Conservation (phyloP, 768 basidiomycete genomes). For the Phlebiopsis gigantea region DNA sequence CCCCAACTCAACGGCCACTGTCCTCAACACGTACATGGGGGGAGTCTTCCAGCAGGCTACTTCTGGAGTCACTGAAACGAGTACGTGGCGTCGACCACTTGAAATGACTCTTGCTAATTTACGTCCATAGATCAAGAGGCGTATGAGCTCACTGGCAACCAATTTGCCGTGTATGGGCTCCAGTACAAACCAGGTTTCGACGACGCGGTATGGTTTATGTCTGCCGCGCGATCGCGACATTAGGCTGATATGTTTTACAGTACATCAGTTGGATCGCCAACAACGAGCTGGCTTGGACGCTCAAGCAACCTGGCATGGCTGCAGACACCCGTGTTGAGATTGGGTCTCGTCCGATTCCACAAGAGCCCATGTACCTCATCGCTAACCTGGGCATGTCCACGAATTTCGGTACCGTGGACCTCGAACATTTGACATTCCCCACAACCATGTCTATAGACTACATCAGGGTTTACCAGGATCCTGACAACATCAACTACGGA, state of each 20-base stretch:
- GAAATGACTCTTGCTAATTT: background rate
- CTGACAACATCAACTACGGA: constrained; percentile 44
- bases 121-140: constrained; percentile 53
- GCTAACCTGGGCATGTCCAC: constrained; percentile 55
- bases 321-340: constrained; percentile 56
- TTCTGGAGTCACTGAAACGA: constrained; percentile 31
- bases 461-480: constrained; percentile 69
- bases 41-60: constrained; percentile 79
- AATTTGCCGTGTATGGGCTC: constrained; percentile 71
- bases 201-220: constrained; percentile 40
- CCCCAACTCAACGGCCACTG: constrained; percentile 41
- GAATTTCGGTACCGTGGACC: constrained; percentile 55
- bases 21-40: constrained; percentile 65
- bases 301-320: constrained; percentile 57
- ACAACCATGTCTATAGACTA: constrained; percentile 75
- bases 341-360: constrained; percentile 61
- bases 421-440: constrained; percentile 43
- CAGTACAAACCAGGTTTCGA: constrained; percentile 72
- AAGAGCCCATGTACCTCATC: constrained; percentile 77
- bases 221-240: background rate
- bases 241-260: constrained; percentile 24
- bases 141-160: constrained; percentile 52
- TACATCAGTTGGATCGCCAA: constrained; percentile 81
- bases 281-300: constrained; percentile 60
- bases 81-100: constrained; percentile 18